Conservation (phyloP, 2,329 filamentous ascomycete genomes). For the Pestalotiopsis sp. region DNA sequence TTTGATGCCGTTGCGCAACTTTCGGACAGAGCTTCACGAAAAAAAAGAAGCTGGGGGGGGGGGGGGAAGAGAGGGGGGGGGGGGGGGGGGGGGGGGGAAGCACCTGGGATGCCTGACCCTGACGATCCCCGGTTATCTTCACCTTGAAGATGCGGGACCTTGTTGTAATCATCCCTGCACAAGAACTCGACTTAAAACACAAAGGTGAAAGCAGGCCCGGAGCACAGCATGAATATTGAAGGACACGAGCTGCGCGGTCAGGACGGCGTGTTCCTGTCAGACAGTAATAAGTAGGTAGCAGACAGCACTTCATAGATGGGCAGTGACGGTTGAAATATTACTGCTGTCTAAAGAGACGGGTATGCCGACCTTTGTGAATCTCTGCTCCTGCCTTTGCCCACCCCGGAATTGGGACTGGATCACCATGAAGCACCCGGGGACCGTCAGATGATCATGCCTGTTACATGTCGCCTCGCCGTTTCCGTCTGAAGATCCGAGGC, state of each 20-base stretch:
- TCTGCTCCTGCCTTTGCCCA: not conserved
- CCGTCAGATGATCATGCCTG: not conserved
- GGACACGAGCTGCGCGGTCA: constrained; percentile 3
- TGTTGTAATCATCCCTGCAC: constrained; percentile 13
- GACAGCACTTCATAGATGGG: no score
- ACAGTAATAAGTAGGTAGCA: not conserved
- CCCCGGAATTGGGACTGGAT: not conserved
- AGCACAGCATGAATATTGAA: constrained; percentile 14
- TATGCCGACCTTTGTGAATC: not conserved
- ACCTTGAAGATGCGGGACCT: constrained; percentile 6
- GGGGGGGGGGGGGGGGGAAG: no score
- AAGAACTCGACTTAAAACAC: constrained; percentile 12
- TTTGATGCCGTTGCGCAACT: not conserved
- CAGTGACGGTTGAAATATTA: not conserved
- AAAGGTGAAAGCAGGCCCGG: not conserved
- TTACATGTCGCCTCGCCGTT: not conserved
- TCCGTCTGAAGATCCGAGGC: constrained; percentile 11
- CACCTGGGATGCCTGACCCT: constrained; percentile 14
- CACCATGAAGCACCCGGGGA: constrained; percentile 2
- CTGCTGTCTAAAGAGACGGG: not conserved
- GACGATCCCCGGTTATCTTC: constrained; percentile 9
- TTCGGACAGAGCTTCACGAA: constrained; percentile 9
- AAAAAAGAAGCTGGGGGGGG: no score
- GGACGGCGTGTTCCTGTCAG: constrained; percentile 1
- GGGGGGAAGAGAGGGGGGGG: no score